Conservation (phyloP, 1,284 basidiomycete genomes). For the Apiotrichum sp. region DNA sequence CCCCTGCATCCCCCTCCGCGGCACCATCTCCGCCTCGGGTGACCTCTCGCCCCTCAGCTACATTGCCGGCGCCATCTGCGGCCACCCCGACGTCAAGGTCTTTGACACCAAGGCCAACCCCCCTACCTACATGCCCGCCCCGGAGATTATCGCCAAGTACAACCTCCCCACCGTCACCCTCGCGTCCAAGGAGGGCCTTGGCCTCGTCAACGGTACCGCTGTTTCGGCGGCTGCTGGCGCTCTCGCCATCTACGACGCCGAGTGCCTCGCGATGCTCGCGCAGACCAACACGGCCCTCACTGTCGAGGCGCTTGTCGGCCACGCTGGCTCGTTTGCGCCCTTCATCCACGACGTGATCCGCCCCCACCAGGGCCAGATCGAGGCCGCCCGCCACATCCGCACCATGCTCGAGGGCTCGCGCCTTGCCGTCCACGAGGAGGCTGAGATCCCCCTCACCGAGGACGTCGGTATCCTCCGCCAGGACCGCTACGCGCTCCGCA, state of each 20-base stretch:
- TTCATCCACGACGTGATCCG: constrained; percentile 18
- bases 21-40: constrained; percentile 16
- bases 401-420: constrained; percentile 13
- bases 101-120: constrained; percentile 12
- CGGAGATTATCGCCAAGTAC: constrained; percentile 16
- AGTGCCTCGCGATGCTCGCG: constrained; percentile 16
- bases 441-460: constrained; percentile 10
- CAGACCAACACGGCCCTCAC: constrained; percentile 18
- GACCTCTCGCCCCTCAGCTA: constrained; percentile 17
- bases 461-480: constrained; percentile 17
- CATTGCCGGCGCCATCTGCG: constrained; percentile 18
- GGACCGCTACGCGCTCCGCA: constrained; percentile 20
- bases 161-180: constrained; percentile 10
- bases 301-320: constrained; percentile 16
- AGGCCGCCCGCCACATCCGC: constrained; percentile 15
- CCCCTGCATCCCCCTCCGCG: constrained; percentile 18
- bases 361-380: constrained; percentile 17
- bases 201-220: constrained; percentile 19
- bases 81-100: constrained; percentile 19
- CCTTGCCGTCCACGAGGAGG: constrained; percentile 16
- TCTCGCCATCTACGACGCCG: constrained; percentile 18
- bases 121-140: constrained; percentile 4
- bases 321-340: constrained; percentile 14
- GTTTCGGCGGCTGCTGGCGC: constrained; percentile 16
- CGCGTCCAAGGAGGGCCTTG: constrained; percentile 17